These are phyloP conservation scores for Ogataea nitratoaversa DNA, from an alignment of 805 yeast genomes.

Conservation along the genomic window DNA sequence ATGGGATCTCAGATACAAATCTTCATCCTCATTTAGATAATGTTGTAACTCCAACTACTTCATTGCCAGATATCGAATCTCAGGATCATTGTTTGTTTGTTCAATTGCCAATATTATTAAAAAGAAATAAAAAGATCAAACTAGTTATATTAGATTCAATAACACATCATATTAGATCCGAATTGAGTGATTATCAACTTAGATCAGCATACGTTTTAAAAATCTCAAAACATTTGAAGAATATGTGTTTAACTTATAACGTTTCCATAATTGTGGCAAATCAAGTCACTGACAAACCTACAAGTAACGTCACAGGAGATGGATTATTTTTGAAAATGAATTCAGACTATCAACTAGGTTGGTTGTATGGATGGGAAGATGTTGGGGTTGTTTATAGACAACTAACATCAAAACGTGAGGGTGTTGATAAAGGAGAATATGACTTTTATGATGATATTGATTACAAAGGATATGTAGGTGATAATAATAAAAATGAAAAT, in stretches of 20 bases:
- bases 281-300: constrained; percentile 69
- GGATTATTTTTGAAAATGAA: constrained; percentile 35
- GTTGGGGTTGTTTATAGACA: constrained; percentile 29
- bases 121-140: constrained; percentile 38
- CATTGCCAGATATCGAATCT: constrained; percentile 51
- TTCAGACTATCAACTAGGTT: constrained; percentile 64
- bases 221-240: constrained; percentile 44
- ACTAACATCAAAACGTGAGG: constrained; percentile 9
- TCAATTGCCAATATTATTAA: constrained; percentile 60
- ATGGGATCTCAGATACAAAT: constrained; percentile 27
- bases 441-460: constrained; percentile 20
- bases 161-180: constrained; percentile 74
- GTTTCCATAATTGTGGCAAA: constrained; percentile 70
- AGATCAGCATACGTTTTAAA: constrained; percentile 40
- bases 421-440: constrained; percentile 13
- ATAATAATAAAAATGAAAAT: constrained; percentile 6
- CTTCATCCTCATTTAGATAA: constrained; percentile 32
- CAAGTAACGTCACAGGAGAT: constrained; percentile 10
- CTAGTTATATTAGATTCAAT: constrained; percentile 76
- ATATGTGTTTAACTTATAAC: constrained; percentile 41
- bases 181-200: constrained; percentile 38
- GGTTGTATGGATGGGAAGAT: constrained; percentile 72
- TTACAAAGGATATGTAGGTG: constrained; percentile 1
- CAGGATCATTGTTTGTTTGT: constrained; percentile 70
- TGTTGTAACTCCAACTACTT: constrained; percentile 26